Evolutionary conservation across 1,284 basidiomycete species (phyloP).

Genomic region (Taiwanofungus camphoratus): DNA sequence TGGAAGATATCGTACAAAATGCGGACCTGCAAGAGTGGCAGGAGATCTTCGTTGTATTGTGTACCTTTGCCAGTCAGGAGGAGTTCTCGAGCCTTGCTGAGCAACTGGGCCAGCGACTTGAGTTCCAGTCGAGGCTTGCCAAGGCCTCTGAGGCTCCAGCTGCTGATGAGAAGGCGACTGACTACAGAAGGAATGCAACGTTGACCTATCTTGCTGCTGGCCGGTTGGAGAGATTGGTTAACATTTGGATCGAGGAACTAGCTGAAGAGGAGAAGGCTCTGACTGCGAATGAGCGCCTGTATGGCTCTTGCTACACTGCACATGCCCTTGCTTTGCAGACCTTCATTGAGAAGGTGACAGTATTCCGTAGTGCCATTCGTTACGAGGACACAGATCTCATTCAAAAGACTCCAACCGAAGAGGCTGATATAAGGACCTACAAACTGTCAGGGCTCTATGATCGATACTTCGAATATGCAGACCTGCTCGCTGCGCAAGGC

Average conservation of each 20-base stretch:
- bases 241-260: constrained; percentile 93
- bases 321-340: constrained; percentile 89
- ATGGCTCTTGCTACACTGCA: constrained; percentile 71
- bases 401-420: constrained; percentile 26
- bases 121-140: constrained; percentile 69
- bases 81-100: constrained; percentile 88
- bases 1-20: constrained; percentile 92
- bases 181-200: constrained; percentile 85
- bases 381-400: constrained; percentile 82
- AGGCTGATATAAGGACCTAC: constrained; percentile 62
- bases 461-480: constrained; percentile 93
- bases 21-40: constrained; percentile 95
- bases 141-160: constrained; percentile 45
- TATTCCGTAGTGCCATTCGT: constrained; percentile 86
- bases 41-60: constrained; percentile 95
- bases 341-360: constrained; percentile 95
- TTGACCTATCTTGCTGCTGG: constrained; percentile 91
- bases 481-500: constrained; percentile 87
- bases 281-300: constrained; percentile 38
- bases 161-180: constrained; percentile 39
- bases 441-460: constrained; percentile 88
- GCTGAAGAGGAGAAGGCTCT: constrained; percentile 74
- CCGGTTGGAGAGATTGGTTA: constrained; percentile 83
- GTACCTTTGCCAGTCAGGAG: constrained; percentile 85
- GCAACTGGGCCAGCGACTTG: constrained; percentile 87